phyloP scores from a whole-genome alignment of 179 eudicot genomes.

The Spergularia azorica region DNA sequence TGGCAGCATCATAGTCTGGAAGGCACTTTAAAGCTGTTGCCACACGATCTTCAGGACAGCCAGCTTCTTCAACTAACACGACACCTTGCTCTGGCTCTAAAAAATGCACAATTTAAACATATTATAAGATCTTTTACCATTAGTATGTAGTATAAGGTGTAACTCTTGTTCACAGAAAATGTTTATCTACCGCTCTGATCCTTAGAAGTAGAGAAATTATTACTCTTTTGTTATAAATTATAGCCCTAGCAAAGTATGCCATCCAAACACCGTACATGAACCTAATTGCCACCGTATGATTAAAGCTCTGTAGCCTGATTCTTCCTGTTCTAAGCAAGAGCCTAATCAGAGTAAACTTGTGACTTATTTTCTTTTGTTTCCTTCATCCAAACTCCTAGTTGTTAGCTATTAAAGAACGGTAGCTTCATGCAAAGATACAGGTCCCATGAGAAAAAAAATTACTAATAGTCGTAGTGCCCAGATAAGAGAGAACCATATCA shows the following conservation, averaged over 20 bases:
- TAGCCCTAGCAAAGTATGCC: neutral
- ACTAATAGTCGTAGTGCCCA: neutral
- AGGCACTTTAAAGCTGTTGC: slow-evolving; percentile 67
- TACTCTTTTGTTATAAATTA: neutral
- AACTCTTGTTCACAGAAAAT: neutral
- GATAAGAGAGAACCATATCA: neutral
- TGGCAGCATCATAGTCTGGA: slow-evolving; percentile 63
- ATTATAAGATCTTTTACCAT: neutral
- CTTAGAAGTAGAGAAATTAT: neutral
- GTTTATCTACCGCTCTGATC: neutral
- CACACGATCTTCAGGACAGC: slow-evolving; percentile 77
- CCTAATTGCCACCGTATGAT: neutral
- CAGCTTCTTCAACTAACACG: slow-evolving; percentile 66
- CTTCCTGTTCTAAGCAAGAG: neutral
- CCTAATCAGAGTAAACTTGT: neutral
- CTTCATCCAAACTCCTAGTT: neutral
- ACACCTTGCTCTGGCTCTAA: slow-evolving; percentile 67
- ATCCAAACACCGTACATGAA: neutral
- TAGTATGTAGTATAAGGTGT: neutral
- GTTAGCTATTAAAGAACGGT: neutral
- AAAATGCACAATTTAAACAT: slow-evolving; percentile 27
- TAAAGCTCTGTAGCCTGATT: neutral
- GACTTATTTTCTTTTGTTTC: neutral
- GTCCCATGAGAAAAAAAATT: too few species aligned
- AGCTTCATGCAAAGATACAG: neutral